phyloP scores from a whole-genome alignment of 1,139 yeast species.

The Suhomyces anneliseae region DNA sequence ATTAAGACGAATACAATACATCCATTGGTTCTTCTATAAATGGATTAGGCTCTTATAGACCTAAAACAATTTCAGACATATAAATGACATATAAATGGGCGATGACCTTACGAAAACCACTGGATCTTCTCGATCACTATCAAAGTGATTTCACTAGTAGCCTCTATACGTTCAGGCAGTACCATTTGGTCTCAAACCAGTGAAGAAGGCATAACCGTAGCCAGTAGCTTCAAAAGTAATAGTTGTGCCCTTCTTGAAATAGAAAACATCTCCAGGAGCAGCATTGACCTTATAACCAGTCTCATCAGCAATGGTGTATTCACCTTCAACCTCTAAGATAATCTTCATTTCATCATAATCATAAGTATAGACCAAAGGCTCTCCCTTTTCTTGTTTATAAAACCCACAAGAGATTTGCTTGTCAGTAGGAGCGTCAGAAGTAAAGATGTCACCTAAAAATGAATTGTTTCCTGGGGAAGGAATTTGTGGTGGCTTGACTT shows the following conservation, averaged over 20 bases:
- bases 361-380: slow-evolving; percentile 63
- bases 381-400: slow-evolving; percentile 66
- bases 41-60: no score
- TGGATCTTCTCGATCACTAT: no score
- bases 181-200: slow-evolving; percentile 58
- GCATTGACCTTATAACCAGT: slow-evolving; percentile 58
- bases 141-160: no score
- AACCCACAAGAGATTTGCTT: slow-evolving; percentile 64
- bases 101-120: no score
- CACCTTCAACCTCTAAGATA: slow-evolving; percentile 64
- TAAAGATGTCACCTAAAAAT: slow-evolving; percentile 62
- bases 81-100: no score
- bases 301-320: slow-evolving; percentile 60
- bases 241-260: slow-evolving; percentile 65
- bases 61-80: no score
- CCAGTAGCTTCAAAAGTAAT: slow-evolving; percentile 64
- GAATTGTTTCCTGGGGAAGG: slow-evolving; percentile 63
- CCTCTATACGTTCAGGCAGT: slow-evolving; percentile 16
- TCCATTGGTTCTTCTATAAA: no score
- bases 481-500: slow-evolving; percentile 56
- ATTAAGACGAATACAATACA: no score
- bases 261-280: slow-evolving; percentile 66
- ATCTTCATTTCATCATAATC: slow-evolving; percentile 72
- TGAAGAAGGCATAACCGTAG: slow-evolving; percentile 64
- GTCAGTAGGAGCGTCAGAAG: slow-evolving; percentile 58